phyloP scores from a whole-genome alignment of 805 yeast genomes.

The Kodamaea jinghongensis region DNA sequence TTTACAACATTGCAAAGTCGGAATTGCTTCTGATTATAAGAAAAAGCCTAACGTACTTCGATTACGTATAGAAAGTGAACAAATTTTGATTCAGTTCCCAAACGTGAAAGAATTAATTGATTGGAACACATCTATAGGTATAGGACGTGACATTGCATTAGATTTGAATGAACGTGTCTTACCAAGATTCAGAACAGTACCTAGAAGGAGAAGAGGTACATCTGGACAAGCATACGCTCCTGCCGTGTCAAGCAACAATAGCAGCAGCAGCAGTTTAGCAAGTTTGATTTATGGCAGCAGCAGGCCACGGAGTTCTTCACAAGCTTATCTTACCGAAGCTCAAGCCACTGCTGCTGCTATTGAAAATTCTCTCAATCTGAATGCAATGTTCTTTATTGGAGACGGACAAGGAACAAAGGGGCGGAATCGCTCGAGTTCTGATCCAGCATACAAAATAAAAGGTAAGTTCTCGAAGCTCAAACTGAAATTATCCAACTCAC shows the following conservation, averaged over 20 bases:
- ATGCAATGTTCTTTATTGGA: slow-evolving; percentile 6
- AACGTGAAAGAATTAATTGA: slow-evolving; percentile 64
- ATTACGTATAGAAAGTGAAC: slow-evolving; percentile 79
- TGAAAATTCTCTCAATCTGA: slow-evolving; percentile 6
- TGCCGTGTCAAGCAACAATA: background rate
- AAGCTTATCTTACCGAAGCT: slow-evolving; percentile 2
- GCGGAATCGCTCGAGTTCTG: slow-evolving; percentile 16
- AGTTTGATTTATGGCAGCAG: slow-evolving; percentile 7
- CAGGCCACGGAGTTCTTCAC: slow-evolving; percentile 6
- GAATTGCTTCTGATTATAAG: slow-evolving; percentile 81
- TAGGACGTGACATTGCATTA: slow-evolving; percentile 76
- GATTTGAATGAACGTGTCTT: slow-evolving; percentile 69
- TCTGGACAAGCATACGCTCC: background rate
- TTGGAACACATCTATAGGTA: slow-evolving; percentile 72
- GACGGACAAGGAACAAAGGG: background rate
- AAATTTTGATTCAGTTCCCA: slow-evolving; percentile 65
- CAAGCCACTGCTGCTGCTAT: slow-evolving; percentile 7
- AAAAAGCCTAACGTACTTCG: slow-evolving; percentile 69
- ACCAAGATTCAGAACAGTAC: slow-evolving; percentile 79
- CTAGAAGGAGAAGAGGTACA: slow-evolving; percentile 47
- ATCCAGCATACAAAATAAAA: slow-evolving; percentile 18
- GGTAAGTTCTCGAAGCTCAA: slow-evolving; percentile 23
- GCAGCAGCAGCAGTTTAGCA: slow-evolving; percentile 5
- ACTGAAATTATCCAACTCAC: slow-evolving; percentile 12
- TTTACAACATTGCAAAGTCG: slow-evolving; percentile 78